Conservation (phyloP, 371 early-diverging fungal species). For the Circinella umbellata region DNA sequence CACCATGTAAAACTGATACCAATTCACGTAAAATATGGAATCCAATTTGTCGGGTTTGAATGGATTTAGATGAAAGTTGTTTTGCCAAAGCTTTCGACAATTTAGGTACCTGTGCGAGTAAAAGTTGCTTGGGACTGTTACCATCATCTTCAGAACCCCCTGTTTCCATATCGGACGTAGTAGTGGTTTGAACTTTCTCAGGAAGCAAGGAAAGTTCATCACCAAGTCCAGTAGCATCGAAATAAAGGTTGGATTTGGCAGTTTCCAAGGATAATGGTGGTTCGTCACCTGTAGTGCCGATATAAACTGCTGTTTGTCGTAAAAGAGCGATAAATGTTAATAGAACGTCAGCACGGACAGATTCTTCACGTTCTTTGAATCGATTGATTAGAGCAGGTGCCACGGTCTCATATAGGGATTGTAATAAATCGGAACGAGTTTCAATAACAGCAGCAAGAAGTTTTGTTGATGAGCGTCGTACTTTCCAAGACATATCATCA, state of each 20-base stretch:
- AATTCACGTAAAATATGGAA: slow-evolving; percentile 78
- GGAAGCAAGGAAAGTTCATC: slow-evolving; percentile 20
- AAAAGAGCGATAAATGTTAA: slow-evolving; percentile 77
- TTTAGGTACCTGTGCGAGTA: slow-evolving; percentile 64
- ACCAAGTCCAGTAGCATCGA: slow-evolving; percentile 29
- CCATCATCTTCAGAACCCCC: too few species aligned
- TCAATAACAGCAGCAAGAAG: slow-evolving; percentile 79
- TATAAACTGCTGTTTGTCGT: slow-evolving; percentile 70
- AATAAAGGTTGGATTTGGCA: slow-evolving; percentile 18
- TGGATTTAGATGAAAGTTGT: slow-evolving; percentile 74
- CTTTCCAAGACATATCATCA: slow-evolving; percentile 91
- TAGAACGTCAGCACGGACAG: slow-evolving; percentile 86
- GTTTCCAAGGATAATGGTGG: not conserved
- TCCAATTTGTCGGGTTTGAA: slow-evolving; percentile 76
- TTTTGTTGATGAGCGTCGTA: slow-evolving; percentile 86
- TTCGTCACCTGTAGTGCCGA: slow-evolving; percentile 32
- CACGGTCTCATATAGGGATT: slow-evolving; percentile 65
- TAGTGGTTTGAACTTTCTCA: slow-evolving; percentile 9
- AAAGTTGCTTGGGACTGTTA: slow-evolving; percentile 56
- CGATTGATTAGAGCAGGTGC: slow-evolving; percentile 78
- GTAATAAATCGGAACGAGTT: slow-evolving; percentile 71
- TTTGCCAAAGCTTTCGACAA: slow-evolving; percentile 72
- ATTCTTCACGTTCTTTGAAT: slow-evolving; percentile 92
- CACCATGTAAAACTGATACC: slow-evolving; percentile 73
- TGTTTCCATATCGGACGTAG: slow-evolving; percentile 24